Conservation (phyloP, 768 basidiomycete species). For the Pisolithus orientalis region DNA sequence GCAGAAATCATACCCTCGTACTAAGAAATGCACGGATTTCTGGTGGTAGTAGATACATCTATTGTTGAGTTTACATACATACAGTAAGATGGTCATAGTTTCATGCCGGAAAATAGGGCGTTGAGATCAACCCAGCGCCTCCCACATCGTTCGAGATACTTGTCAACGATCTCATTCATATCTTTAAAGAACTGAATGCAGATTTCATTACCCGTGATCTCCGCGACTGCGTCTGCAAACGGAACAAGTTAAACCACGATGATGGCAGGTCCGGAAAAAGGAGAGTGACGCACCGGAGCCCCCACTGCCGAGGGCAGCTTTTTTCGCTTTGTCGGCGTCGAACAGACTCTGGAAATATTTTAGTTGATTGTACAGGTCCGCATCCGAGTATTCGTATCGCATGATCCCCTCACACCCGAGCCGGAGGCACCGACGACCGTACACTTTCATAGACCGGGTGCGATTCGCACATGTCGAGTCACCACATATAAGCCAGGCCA, state of each 20-base stretch:
- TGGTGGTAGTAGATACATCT: conserved; percentile 2
- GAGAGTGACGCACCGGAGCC: conserved; percentile 30
- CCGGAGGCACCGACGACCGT: conserved; percentile 75
- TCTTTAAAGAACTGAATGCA: conserved; percentile 35
- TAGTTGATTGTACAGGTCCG: conserved; percentile 83
- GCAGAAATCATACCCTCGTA: conserved; percentile 4
- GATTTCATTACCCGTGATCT: conserved; percentile 44
- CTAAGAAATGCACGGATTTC: conserved; percentile 2
- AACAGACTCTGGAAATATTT: conserved; percentile 80
- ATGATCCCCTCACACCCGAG: conserved; percentile 8
- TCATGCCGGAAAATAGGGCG: conserved; percentile 79
- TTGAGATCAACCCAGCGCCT: conserved; percentile 85
- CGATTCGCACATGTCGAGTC: conserved; percentile 78
- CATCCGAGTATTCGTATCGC: conserved; percentile 67
- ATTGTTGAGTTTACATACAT: not conserved
- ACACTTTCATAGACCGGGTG: conserved; percentile 93
- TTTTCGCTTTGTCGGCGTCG: conserved; percentile 57
- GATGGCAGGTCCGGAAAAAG: not conserved
- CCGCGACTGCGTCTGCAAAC: conserved; percentile 47
- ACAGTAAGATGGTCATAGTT: conserved; percentile 31
- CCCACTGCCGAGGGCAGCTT: conserved; percentile 41
- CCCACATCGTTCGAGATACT: conserved; percentile 83
- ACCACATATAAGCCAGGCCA: conserved; percentile 84
- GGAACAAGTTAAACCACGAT: not conserved
- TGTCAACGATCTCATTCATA: conserved; percentile 57